phyloP scores from a whole-genome alignment of 1,139 yeast species.

The Kodamaea suecica region DNA sequence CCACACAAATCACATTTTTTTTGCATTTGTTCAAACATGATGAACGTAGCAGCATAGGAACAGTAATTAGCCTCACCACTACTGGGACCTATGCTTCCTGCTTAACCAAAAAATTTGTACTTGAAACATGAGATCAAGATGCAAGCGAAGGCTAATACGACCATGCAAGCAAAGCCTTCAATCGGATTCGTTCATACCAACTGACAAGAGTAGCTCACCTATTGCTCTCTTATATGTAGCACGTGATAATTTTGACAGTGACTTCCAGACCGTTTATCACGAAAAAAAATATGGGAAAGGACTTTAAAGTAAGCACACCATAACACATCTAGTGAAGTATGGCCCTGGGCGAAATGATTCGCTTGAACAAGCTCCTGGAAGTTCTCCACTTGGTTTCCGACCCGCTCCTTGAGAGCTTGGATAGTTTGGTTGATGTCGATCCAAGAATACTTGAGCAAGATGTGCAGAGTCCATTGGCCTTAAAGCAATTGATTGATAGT shows the following conservation, averaged over 20 bases:
- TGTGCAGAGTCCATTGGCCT: slow-evolving; percentile 6
- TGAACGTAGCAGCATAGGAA: background rate
- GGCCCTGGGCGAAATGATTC: slow-evolving; percentile 2
- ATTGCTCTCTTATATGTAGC: no score
- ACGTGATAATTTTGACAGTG: no score
- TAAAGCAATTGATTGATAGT: slow-evolving; percentile 9
- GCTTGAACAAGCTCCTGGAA: slow-evolving; percentile 8
- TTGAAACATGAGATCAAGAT: background rate
- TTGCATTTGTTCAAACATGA: slow-evolving; percentile 2
- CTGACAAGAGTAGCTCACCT: slow-evolving; percentile 8
- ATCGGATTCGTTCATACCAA: background rate
- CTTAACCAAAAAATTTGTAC: background rate
- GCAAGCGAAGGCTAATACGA: no score
- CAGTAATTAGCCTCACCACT: background rate
- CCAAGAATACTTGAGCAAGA: slow-evolving; percentile 3
- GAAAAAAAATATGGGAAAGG: slow-evolving; percentile 6
- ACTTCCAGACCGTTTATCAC: slow-evolving; percentile 11
- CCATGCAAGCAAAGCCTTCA: background rate
- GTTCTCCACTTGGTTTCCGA: slow-evolving; percentile 8
- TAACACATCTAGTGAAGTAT: slow-evolving; percentile 4
- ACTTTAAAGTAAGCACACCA: no score
- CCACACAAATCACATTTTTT: slow-evolving; percentile 30
- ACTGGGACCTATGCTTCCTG: background rate
- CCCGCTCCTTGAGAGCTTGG: slow-evolving; percentile 9
- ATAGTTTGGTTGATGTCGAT: slow-evolving; percentile 3